Evolutionary conservation across 164 flowering plant genomes (phyloP), one percentile per base, ranked within the genome.

Genomic region (Litsea cubeba): DNA sequence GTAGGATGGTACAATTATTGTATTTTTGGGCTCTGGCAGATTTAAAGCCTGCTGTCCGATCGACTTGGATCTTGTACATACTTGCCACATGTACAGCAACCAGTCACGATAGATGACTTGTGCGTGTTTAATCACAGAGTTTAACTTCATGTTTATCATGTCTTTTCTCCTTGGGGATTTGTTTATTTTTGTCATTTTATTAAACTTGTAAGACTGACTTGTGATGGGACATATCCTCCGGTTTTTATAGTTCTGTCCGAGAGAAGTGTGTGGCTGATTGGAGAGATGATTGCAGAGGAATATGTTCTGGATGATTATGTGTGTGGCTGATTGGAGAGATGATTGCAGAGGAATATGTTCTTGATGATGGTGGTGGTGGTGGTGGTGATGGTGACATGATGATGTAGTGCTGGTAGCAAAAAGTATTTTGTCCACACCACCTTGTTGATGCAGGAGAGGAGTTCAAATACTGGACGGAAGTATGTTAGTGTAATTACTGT

Each of bases 331-430:
- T 30, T 30, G 35, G 35, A 30, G 35, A 30, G 35, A 30, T 30
- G 35, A 30, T 30, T 30, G 35, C 35, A 0, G 35, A 30, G 35
- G 35, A 30, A 54, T 80, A 72, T 68, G 65, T 64, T 50, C 17
- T 12, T 64, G 78, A 77, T 81, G 82, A 58, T 71, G 82, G 60
- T 81, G 82, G 73, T 76, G 68, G 57, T 69, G 72, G 14, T 68
- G 84, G 68, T 72, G 79, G 67, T 78, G 85, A 72, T 82, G 86
- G 77, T 87, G 87, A 85, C 82, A 73, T 65, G 82, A 73, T 65
- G 82, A 70, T 75, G 73, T 80, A 83, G 58, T 83, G 84, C 83
- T 83, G 85, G 68, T 81, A 75, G 69, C 60, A 62, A 35, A 62
- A 35, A 23, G 30, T 73, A 20, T 72, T 63, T 68, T 71, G 67